phyloP scores from a whole-genome alignment of 148 eudicot species.

The Suaeda aralocaspica region DNA sequence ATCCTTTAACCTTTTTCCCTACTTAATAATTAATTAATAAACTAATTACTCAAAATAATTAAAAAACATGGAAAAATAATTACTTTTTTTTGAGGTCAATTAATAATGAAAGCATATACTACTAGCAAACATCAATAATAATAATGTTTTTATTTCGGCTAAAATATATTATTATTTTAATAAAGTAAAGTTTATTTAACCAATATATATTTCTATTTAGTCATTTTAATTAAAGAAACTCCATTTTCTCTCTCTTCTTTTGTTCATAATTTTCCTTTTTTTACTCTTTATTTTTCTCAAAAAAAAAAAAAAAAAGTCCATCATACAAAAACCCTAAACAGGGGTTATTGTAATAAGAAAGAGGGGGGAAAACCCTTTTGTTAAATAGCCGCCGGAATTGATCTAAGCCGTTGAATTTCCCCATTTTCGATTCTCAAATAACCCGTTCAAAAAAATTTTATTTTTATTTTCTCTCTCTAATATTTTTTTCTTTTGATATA shows the following conservation, averaged over 20 bases:
- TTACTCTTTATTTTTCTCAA: not conserved
- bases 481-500: not conserved
- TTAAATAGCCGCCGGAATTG: slow-evolving; percentile 29
- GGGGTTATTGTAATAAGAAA: slow-evolving; percentile 28
- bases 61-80: too few relatives aligned
- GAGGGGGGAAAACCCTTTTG: slow-evolving; percentile 7
- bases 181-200: too few relatives aligned
- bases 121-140: not conserved
- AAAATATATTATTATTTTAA: too few relatives aligned
- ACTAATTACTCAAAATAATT: too few relatives aligned
- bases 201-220: too few relatives aligned
- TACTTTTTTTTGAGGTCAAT: not conserved
- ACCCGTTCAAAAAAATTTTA: too few relatives aligned
- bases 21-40: too few relatives aligned
- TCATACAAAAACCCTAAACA: slow-evolving; percentile 36
- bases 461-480: not conserved
- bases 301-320: slow-evolving; percentile 7
- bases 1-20: not conserved
- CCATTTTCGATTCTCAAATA: slow-evolving; percentile 9
- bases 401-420: slow-evolving; percentile 21
- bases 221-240: not conserved
- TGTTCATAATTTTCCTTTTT: not conserved
- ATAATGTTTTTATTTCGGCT: slow-evolving; percentile 10
- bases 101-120: slow-evolving; percentile 2
- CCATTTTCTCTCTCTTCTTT: slow-evolving; percentile 6